Evolutionary conservation across 108 stramenopile genomes (phyloP), one percentile per base, ranked within the genome.

Genomic region (Chaetoceros muelleri): DNA sequence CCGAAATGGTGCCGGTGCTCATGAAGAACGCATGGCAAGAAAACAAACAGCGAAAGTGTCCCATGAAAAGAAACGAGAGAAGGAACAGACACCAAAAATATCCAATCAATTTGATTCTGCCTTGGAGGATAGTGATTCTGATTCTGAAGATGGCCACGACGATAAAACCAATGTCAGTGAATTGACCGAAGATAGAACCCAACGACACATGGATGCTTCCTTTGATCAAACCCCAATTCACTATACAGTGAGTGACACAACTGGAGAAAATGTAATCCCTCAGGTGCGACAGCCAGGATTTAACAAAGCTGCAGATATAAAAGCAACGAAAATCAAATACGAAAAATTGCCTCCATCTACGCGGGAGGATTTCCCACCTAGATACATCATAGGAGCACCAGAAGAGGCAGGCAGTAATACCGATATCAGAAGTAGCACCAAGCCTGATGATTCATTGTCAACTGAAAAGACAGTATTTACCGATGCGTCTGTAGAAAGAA

Each of bases 101-200:
- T 10, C 8, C 13, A 40, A 40, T 40, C 8, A 13, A 13, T 13
- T 40, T 10, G 34, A 40, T 13, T 13, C 5, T 10, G 13, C 13
- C 5, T 5, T 10, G 34, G 8, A 40, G 34, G 34, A 40, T 40
- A 13, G 13, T 13, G 34, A 40, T 5, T 5, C 5, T 40, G 34
- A 40, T 24, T 28, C 28, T 44, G 28, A 23, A 18, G 60, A 73
- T 26, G 76, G 79, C 44, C 70, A 76, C 45, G 87, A 89, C 55
- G 53, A 64, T 60, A 81, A 79, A 45, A 78, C 76, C 22, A 81
- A 85, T 40, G 75, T 89, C 60, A 82, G 81, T 17, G 87, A 89
- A 55, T 70, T 89, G 19, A 89, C 87, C 13, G 87, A 85, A 65
- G 87, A 89, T 60, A 58, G 87, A 50, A 89, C 87, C 20, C 87